Evolutionary conservation across 2,329 filamentous ascomycete species (phyloP).

Genomic region (Penicillium sp.): DNA sequence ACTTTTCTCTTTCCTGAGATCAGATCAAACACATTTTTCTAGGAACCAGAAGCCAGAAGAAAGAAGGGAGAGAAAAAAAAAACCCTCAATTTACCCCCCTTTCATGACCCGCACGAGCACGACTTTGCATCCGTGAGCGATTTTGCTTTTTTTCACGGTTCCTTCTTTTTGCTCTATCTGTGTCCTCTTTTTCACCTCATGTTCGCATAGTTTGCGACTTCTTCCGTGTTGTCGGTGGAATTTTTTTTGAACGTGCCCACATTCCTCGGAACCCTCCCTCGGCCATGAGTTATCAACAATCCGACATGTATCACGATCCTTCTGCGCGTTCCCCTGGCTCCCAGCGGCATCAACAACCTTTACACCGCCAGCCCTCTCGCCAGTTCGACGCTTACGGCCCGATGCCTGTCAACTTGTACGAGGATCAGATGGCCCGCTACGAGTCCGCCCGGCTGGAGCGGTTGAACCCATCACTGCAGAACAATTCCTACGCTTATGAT

Average conservation of each 20-base stretch:
- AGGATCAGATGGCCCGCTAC: conserved; percentile 61
- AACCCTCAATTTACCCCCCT: conserved; percentile 1
- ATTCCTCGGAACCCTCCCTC: conserved; percentile 28
- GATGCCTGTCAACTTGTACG: conserved; percentile 68
- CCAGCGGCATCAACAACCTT: conserved; percentile 63
- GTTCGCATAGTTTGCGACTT: conserved; percentile 1
- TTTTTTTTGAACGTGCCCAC: conserved; percentile 26
- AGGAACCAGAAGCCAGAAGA: conserved; percentile 9
- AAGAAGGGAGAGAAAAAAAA: conserved; percentile 2
- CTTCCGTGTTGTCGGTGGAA: conserved; percentile 23
- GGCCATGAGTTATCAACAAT: conserved; percentile 41
- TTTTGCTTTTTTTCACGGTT: conserved; percentile 14
- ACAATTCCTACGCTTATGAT: conserved; percentile 66
- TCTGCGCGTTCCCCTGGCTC: conserved; percentile 71
- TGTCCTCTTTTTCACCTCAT: conserved; percentile 4
- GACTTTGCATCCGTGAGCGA: conserved; percentile 20
- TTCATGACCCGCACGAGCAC: conserved; percentile 20
- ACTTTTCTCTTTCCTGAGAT: background rate
- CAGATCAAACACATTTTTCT: background rate
- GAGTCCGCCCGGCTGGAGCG: conserved; percentile 57
- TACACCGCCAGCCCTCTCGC: conserved; percentile 71
- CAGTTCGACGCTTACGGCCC: conserved; percentile 73
- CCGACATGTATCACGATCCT: conserved; percentile 64
- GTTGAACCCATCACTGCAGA: conserved; percentile 57
- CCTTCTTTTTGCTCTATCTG: conserved; percentile 6